Evolutionary conservation across 1,139 yeast species (phyloP).

Genomic region (Hanseniaspora gamundiae): DNA sequence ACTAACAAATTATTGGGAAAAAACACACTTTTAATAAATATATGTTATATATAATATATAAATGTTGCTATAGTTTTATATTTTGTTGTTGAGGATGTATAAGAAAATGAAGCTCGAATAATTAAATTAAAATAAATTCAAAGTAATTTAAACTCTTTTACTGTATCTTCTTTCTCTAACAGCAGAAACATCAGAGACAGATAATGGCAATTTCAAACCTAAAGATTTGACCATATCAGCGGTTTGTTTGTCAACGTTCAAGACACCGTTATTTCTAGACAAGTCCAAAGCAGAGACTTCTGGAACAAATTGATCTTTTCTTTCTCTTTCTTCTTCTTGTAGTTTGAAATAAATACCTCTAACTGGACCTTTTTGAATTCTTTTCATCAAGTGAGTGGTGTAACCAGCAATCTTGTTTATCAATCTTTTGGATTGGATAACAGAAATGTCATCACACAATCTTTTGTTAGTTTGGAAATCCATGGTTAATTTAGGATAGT

Average conservation of each 20-base stretch:
- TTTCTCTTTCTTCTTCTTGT: conserved; percentile 99
- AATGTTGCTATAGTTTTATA: not conserved
- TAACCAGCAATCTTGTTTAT: conserved; percentile 99
- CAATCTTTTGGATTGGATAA: conserved; percentile 98
- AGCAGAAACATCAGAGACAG: conserved; percentile 85
- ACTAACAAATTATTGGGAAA: conserved; percentile 1
- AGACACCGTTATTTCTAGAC: conserved; percentile 90
- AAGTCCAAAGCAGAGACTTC: conserved; percentile 99
- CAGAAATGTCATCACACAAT: conserved; percentile 96
- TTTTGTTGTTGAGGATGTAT: conserved; percentile 1
- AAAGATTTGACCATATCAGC: conserved; percentile 91
- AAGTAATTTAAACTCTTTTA: conserved; percentile 65
- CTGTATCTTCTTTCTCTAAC: conserved; percentile 94
- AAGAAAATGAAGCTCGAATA: conserved; percentile 9
- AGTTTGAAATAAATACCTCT: conserved; percentile 99
- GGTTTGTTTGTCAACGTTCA: conserved; percentile 97
- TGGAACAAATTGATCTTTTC: conserved; percentile 99
- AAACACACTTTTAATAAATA: too few species aligned
- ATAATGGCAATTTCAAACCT: conserved; percentile 92
- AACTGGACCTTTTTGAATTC: conserved; percentile 99
- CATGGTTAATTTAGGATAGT: conserved; percentile 99
- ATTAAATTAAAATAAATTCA: conserved; percentile 2
- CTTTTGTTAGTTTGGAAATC: conserved; percentile 99
- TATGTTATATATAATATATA: conserved; percentile 1
- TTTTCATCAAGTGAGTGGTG: conserved; percentile 99